Evolutionary conservation across 208 protist genomes (phyloP).

Genomic region (Lotmaria passim): DNA sequence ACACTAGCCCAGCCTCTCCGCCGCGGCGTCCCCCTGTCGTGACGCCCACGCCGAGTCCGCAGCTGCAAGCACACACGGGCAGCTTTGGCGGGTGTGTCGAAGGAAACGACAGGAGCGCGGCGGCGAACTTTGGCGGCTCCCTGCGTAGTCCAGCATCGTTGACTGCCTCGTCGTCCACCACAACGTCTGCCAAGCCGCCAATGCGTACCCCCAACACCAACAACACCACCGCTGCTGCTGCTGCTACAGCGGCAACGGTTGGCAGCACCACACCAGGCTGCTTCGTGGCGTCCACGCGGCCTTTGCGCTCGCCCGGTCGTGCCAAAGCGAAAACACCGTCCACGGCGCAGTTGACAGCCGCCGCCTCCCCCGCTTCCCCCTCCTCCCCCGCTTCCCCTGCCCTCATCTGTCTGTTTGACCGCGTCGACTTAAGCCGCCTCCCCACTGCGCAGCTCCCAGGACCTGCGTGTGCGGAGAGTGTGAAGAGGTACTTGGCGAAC

Average conservation of each 20-base stretch:
- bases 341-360: slow-evolving; percentile 1
- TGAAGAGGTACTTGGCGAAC: slow-evolving; percentile 46
- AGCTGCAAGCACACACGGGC: slow-evolving; percentile 14
- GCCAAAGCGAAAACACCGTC: background rate
- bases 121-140: background rate
- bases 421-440: background rate
- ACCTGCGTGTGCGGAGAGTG: slow-evolving; percentile 38
- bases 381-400: background rate
- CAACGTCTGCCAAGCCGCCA: background rate
- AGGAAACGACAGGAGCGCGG: too few species aligned
- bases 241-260: background rate
- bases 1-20: background rate
- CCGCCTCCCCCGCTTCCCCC: slow-evolving; percentile 11
- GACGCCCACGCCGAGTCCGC: slow-evolving; percentile 7
- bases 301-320: background rate
- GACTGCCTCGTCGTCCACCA: background rate
- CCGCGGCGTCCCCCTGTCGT: background rate
- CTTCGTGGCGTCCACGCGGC: too few species aligned
- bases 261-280: background rate
- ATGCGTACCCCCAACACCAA: background rate
- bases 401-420: slow-evolving; percentile 3
- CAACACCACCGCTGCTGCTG: background rate
- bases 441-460: slow-evolving; percentile 15
- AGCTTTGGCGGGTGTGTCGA: slow-evolving; percentile 12
- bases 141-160: slow-evolving; percentile 8